Evolutionary conservation across 768 basidiomycete genomes (phyloP).

Genomic region (Coprinopsis marcescibilis): DNA sequence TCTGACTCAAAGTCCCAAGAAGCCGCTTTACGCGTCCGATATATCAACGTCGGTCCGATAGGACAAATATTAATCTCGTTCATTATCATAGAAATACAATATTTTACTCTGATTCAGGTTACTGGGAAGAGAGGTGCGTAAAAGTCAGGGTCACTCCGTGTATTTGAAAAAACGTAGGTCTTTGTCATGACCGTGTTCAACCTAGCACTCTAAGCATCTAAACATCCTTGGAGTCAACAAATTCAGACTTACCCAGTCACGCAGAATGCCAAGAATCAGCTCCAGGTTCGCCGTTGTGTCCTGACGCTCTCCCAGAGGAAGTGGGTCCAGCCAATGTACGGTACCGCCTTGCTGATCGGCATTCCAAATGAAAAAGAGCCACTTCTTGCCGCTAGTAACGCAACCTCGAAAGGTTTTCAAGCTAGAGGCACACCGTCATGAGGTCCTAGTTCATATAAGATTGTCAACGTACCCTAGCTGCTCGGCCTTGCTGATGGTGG

Average conservation of each 20-base stretch:
- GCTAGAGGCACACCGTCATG: slow-evolving; percentile 7
- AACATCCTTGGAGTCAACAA: background rate
- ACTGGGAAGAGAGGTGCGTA: background rate
- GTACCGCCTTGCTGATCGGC: slow-evolving; percentile 7
- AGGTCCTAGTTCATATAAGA: slow-evolving; percentile 5
- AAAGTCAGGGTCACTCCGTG: background rate
- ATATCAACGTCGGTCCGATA: no score
- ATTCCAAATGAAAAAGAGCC: slow-evolving; percentile 13
- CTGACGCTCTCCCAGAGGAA: slow-evolving; percentile 13
- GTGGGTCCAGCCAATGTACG: slow-evolving; percentile 12
- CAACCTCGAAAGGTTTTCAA: slow-evolving; percentile 14
- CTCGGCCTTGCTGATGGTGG: slow-evolving; percentile 13
- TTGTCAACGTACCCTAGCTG: slow-evolving; percentile 7
- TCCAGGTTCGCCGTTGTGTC: slow-evolving; percentile 11
- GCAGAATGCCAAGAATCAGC: slow-evolving; percentile 14
- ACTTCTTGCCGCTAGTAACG: slow-evolving; percentile 14
- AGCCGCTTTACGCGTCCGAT: no score
- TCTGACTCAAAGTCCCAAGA: no score
- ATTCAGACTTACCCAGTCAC: slow-evolving; percentile 15
- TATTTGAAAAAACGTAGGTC: slow-evolving; percentile 11
- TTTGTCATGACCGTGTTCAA: slow-evolving; percentile 13
- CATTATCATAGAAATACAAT: no score
- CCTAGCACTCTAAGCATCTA: slow-evolving; percentile 7
- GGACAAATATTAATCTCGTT: no score
- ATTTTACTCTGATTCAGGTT: background rate